phyloP scores from a whole-genome alignment of 768 basidiomycete species.

The Kwoniella dendrophila region DNA sequence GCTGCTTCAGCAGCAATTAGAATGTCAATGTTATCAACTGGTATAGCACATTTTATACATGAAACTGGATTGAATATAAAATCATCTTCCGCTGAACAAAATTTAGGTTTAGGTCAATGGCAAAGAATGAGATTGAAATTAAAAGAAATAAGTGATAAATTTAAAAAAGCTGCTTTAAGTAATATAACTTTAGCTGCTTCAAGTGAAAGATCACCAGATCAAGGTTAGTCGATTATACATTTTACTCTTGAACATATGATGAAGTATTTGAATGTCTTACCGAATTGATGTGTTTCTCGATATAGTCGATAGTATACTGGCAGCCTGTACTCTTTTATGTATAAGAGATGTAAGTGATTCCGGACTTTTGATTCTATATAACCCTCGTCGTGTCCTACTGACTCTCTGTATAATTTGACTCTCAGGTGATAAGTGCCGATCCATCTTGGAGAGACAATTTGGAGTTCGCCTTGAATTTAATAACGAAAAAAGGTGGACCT shows the following conservation, averaged over 20 bases:
- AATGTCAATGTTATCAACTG: slow-evolving; percentile 45
- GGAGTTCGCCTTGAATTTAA: slow-evolving; percentile 45
- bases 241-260: not conserved
- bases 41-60: slow-evolving; percentile 36
- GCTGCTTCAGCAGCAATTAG: slow-evolving; percentile 42
- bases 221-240: slow-evolving; percentile 13
- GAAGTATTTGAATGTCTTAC: not conserved
- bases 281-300: not conserved
- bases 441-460: slow-evolving; percentile 41
- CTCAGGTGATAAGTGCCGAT: slow-evolving; percentile 42
- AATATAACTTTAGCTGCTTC: slow-evolving; percentile 33
- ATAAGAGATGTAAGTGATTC: slow-evolving; percentile 39
- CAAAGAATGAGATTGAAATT: slow-evolving; percentile 16
- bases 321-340: slow-evolving; percentile 38
- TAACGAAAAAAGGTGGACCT: slow-evolving; percentile 42
- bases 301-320: slow-evolving; percentile 38
- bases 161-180: slow-evolving; percentile 36
- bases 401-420: not conserved
- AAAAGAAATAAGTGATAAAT: slow-evolving; percentile 36
- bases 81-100: not conserved
- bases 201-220: slow-evolving; percentile 16
- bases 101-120: slow-evolving; percentile 23
- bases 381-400: not conserved
- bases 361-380: not conserved
- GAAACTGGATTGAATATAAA: slow-evolving; percentile 20